Evolutionary conservation across 1,284 basidiomycete species (phyloP).

Genomic region (Cystodermella granulosa): DNA sequence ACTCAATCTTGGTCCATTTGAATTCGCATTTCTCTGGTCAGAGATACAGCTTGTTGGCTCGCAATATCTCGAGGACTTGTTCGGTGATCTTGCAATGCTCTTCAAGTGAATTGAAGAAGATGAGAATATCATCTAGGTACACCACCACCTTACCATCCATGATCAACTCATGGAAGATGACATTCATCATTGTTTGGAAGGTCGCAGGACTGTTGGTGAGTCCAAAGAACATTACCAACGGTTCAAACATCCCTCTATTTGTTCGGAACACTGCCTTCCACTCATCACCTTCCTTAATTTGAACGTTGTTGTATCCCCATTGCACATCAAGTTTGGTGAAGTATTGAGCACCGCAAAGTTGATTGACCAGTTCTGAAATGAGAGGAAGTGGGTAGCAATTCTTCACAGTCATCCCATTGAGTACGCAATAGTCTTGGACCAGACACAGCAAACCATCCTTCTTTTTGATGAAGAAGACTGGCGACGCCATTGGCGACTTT

Average conservation of each 20-base stretch:
- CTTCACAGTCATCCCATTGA: constrained; percentile 39
- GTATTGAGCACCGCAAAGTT: constrained; percentile 17
- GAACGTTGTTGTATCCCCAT: too few species aligned
- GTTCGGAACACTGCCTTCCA: constrained; percentile 35
- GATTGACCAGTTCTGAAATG: constrained; percentile 31
- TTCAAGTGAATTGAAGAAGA: constrained; percentile 22
- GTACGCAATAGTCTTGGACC: constrained; percentile 34
- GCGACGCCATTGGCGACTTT: constrained; percentile 28
- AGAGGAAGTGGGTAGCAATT: constrained; percentile 37
- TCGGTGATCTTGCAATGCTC: constrained; percentile 13
- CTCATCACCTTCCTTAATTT: constrained; percentile 33
- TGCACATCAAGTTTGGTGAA: too few species aligned
- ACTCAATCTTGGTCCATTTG: constrained; percentile 23
- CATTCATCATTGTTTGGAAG: constrained; percentile 25
- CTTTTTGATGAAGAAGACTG: constrained; percentile 44
- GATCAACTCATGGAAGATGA: constrained; percentile 19
- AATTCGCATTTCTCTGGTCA: constrained; percentile 31
- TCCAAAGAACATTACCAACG: constrained; percentile 34
- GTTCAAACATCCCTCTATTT: constrained; percentile 21
- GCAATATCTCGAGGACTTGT: constrained; percentile 14
- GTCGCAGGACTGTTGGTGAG: constrained; percentile 32
- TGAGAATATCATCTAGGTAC: constrained; percentile 34
- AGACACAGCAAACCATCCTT: constrained; percentile 35
- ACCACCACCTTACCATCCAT: constrained; percentile 20
- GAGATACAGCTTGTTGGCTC: constrained; percentile 18